Conservation (phyloP, 2,329 filamentous ascomycete genomes). For the Plectosphaerella plurivora region DNA sequence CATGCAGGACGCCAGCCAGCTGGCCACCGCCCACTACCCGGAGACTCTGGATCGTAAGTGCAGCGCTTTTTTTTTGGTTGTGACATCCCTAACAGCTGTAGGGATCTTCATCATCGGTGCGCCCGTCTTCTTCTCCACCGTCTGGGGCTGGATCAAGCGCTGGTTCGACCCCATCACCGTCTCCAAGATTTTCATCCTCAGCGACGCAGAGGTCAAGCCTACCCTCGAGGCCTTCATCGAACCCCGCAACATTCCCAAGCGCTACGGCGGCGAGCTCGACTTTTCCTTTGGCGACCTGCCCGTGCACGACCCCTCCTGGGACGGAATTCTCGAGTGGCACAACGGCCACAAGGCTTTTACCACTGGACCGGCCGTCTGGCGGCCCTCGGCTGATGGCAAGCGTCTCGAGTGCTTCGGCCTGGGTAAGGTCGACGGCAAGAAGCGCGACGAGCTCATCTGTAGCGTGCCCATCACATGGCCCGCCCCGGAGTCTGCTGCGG, state of each 20-base stretch:
- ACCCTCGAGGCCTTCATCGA: conserved; percentile 82
- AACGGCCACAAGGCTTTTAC: conserved; percentile 49
- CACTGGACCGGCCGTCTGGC: conserved; percentile 53
- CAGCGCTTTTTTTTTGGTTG: neutral
- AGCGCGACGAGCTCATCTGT: conserved; percentile 44
- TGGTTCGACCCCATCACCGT: conserved; percentile 95
- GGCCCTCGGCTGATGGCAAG: conserved; percentile 38
- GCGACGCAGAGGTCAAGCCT: conserved; percentile 64
- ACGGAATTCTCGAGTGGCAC: conserved; percentile 46
- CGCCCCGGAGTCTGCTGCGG: conserved; percentile 1
- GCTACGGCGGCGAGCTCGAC: conserved; percentile 83
- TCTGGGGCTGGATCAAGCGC: conserved; percentile 92
- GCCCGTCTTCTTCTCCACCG: conserved; percentile 84
- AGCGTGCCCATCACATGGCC: conserved; percentile 41
- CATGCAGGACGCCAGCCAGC: conserved; percentile 85
- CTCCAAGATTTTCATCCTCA: conserved; percentile 92
- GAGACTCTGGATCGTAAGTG: conserved; percentile 86
- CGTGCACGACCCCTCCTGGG: conserved; percentile 61
- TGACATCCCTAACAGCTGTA: conserved; percentile 15
- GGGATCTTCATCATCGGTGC: conserved; percentile 73
- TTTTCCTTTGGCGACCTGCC: conserved; percentile 75
- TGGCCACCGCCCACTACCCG: conserved; percentile 91
- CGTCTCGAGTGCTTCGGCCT: conserved; percentile 48
- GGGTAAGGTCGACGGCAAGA: conserved; percentile 40
- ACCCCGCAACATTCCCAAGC: conserved; percentile 75